Base-by-base conservation (phyloP, 805 yeast genomes). In the Zygosaccharomyces siamensis region DNA sequence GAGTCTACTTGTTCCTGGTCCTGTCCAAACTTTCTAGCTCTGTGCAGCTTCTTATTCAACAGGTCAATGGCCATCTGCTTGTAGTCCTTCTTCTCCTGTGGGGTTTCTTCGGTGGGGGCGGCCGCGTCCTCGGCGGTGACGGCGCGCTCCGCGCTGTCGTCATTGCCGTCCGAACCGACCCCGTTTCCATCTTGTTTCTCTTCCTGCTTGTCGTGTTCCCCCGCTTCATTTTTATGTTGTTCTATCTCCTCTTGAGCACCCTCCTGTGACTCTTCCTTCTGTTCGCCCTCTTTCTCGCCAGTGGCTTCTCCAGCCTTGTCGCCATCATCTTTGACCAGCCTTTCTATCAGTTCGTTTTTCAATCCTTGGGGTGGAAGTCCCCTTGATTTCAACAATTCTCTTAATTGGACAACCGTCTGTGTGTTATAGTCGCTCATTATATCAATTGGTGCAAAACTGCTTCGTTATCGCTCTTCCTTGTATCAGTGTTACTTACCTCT, bases 321-420 rank as follows among this genome's bases (percentile, higher is more conserved):
- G 50, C 63, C 65, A 57, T 83, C 90, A 28, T 75, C 66, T 52
- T 81, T 88, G 50, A 73, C 78, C 53, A 86, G 71, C 58, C 93
- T 76, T 12, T 77, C 77, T 48, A 86, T 72, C 56, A 86, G 71
- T 45, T 89, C 97, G 38, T 84, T 81, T 67, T 92, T 92, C 58
- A 87, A 82, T 20, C 98, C 98, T 35, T 78, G 78, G 5, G 74
- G 72, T 2, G 93, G 66, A 44, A 92, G 76, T 1, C 84, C 85
- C 52, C 82, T 81, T 20, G 75, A 68, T 58, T 84, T 83, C 58
- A 92, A 76, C 48, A 79, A 61, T 53, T 86, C 96, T 65, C 87
- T 90, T 67, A 92, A 76, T 72, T 89, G 96, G 16, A 84, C 81
- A 45, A 89, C 97, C 2, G 90, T 84, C 54, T 79, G 75, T n/a